Evolutionary conservation across 148 eudicot species (phyloP).

Genomic region (Oxyria digyna): DNA sequence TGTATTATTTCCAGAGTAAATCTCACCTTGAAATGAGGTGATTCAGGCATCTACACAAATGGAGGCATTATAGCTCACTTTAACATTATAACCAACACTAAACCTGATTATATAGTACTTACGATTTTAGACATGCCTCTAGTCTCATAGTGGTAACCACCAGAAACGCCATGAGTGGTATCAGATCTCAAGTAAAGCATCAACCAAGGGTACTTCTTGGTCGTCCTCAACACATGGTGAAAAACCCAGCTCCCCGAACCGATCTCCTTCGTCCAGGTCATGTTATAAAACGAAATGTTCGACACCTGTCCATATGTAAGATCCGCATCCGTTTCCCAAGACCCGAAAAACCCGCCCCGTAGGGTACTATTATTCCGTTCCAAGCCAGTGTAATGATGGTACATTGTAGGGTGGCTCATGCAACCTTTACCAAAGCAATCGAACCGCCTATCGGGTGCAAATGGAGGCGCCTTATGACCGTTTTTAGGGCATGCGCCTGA

Average conservation of each 20-base stretch:
- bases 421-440: constrained; percentile 39
- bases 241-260: constrained; percentile 43
- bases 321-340: constrained; percentile 32
- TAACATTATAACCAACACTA: no score
- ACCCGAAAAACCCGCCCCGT: constrained; percentile 28
- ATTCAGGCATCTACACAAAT: constrained; percentile 29
- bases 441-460: constrained; percentile 17
- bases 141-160: constrained; percentile 44
- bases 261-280: constrained; percentile 31
- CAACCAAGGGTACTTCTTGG: constrained; percentile 28
- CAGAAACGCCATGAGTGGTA: constrained; percentile 36
- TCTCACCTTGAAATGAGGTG: constrained; percentile 45
- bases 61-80: no score
- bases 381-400: constrained; percentile 25
- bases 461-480: background rate
- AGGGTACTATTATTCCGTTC: constrained; percentile 11
- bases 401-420: constrained; percentile 34
- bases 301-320: background rate
- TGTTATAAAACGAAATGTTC: constrained; percentile 25
- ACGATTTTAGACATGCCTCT: constrained; percentile 46
- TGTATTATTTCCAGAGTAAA: constrained; percentile 26
- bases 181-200: constrained; percentile 50
- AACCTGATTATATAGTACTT: no score
- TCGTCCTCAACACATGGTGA: constrained; percentile 30
- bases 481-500: constrained; percentile 14